Evolutionary conservation across 1,139 yeast genomes (phyloP), one percentile per base, ranked within the genome.

Genomic region (Pichia sp.): DNA sequence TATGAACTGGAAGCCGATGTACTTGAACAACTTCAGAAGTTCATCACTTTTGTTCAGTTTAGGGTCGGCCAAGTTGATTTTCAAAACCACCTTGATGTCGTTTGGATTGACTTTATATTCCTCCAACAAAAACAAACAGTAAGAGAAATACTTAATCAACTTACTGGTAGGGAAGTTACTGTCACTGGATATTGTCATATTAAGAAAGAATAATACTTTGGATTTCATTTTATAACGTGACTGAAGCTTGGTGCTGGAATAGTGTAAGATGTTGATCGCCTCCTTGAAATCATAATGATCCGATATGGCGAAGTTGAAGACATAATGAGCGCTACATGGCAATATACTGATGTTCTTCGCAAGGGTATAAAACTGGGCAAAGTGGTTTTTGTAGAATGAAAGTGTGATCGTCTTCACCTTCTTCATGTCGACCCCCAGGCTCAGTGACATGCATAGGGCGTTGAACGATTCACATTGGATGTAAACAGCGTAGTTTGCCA

Each of bases 201-300:
- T 41, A 12, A 48, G 27, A 16, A n/a, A 31, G 29, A 48, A 48
- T 16, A 42, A 31, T 6, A 48, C 27, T 4, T 41, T 41, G 27
- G 41, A 41, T 7, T 16, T 38, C 6, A 48, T 16, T 20, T 31
- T 41, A 14, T 29, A 24, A 4, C 41, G 8, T 12, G 14, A 40
- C 10, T 48, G 41, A 7, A 27, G 17, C 34, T 31, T 29, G n/a
- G 20, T 48, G 6, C 24, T 30, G 16, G 41, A 48, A 31, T 27
- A 30, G 20, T 48, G 51, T 8, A 48, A 8, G 8, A 48, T 48
- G n/a, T 41, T 48, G 12, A 48, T 41, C 14, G 34, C 17, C 27
- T 48, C 51, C 27, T 48, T 48, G 36, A 48, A 48, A 16, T 48
- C 51, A 20, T 48, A 30, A 48, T 42, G 46, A 31, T 48, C 51